phyloP scores from a whole-genome alignment of 2,329 filamentous ascomycete species.

The Penicillium corylophilum region DNA sequence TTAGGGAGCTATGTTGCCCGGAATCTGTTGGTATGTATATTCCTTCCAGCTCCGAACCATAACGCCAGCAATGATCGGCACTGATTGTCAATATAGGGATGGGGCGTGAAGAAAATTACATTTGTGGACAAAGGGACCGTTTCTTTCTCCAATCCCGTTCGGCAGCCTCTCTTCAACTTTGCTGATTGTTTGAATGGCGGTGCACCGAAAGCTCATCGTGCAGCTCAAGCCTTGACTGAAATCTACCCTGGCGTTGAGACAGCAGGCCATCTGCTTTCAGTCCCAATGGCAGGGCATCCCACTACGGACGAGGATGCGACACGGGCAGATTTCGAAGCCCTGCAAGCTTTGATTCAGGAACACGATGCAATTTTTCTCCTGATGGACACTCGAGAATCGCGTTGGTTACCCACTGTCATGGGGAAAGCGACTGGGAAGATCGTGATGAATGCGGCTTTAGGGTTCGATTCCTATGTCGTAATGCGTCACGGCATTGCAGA shows the following conservation, averaged over 20 bases:
- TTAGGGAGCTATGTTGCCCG: constrained; percentile 91
- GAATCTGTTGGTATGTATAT: constrained; percentile 64
- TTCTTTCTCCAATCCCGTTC: constrained; percentile 93
- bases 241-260: constrained; percentile 91
- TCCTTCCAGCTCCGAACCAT: background rate
- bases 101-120: constrained; percentile 93
- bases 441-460: constrained; percentile 92
- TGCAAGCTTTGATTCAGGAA: constrained; percentile 72
- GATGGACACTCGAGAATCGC: constrained; percentile 91
- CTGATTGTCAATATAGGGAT: constrained; percentile 55
- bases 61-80: background rate
- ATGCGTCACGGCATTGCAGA: constrained; percentile 85
- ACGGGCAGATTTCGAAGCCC: constrained; percentile 69
- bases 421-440: constrained; percentile 90
- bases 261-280: constrained; percentile 74
- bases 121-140: constrained; percentile 93
- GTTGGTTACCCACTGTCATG: constrained; percentile 96
- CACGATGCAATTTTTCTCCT: constrained; percentile 95
- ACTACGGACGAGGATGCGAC: constrained; percentile 71
- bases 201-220: constrained; percentile 75
- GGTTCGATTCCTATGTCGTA: constrained; percentile 94
- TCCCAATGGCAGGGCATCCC: constrained; percentile 94
- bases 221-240: constrained; percentile 74
- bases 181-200: constrained; percentile 85
- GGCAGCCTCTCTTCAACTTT: constrained; percentile 89